Base-by-base conservation (phyloP, 352 stramenopile species). In the Pythium rishiriense region DNA sequence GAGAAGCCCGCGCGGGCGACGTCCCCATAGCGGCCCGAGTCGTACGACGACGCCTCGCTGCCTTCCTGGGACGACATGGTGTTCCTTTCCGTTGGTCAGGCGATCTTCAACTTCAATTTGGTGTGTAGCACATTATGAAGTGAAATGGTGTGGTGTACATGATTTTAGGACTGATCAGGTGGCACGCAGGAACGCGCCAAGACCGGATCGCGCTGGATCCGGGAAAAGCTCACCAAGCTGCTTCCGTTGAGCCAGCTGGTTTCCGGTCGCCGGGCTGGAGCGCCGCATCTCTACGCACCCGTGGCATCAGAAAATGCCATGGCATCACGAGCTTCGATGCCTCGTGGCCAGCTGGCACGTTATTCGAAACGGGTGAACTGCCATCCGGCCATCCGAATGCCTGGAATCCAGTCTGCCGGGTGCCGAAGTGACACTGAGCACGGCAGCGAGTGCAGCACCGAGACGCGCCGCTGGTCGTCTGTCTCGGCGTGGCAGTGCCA, bases 1-100 rank as follows among this genome's bases (percentile, higher is more conserved):
- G 75, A 76, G 56, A 88, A 88, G 3, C 81, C 81, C 2, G 72
- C 72, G 26, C 77, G 79, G 17, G 76, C 77, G 0, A 88, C 77
- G 4, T 68, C 62, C 7, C 81, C 77, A 60, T 83, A 86, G 24
- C 79, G 66, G 17, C 79, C 72, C 57, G 81, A 90, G 61, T 87
- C 73, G 31, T 73, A 76, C 1, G 81, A 90, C 37, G 81, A 87
- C 60, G 62, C 45, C 51, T 47, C 51, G 52, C 61, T 70, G 9
- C 59, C 59, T 11, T 67, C 65, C 31, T 67, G 53, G 14, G 65
- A 72, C 39, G 58, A 64, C 65, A 72, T 72, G 56, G n/a, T 58
- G 9, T 29, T n/a, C n/a, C n/a, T 11, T 37, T 11, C 31, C 31
- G 31, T 37, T 37, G 31, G 10, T 2, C 33, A 9, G 17, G 7